phyloP scores from a whole-genome alignment of 495 filamentous ascomycete species.

The Penicillium simplicissimum region DNA sequence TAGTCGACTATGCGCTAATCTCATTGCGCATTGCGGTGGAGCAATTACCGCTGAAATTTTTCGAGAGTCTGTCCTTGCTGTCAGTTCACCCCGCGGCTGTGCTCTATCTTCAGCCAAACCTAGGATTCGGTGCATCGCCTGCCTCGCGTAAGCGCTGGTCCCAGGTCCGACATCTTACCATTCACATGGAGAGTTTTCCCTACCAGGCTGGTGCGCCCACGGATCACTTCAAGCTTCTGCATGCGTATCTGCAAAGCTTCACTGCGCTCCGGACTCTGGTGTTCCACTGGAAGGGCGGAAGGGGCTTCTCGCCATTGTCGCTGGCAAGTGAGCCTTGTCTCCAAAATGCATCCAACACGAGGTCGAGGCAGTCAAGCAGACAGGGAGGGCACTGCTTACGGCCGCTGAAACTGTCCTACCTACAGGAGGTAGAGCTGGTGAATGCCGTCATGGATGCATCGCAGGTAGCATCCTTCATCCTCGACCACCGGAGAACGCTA shows the following conservation, averaged over 20 bases:
- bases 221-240: slow-evolving; percentile 74
- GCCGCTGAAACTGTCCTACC: slow-evolving; percentile 56
- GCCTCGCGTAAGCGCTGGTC: slow-evolving; percentile 64
- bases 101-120: slow-evolving; percentile 65
- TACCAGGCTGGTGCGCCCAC: slow-evolving; percentile 53
- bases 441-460: slow-evolving; percentile 67
- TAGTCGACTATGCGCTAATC: slow-evolving; percentile 81
- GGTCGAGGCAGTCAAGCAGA: not conserved
- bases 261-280: slow-evolving; percentile 60
- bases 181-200: slow-evolving; percentile 66
- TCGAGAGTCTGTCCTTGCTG: slow-evolving; percentile 64
- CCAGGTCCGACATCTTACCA: slow-evolving; percentile 67
- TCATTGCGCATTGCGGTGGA: slow-evolving; percentile 76
- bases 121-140: slow-evolving; percentile 66
- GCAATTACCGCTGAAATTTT: slow-evolving; percentile 56
- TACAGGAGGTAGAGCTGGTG: slow-evolving; percentile 63
- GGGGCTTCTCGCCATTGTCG: slow-evolving; percentile 66
- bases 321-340: slow-evolving; percentile 39
- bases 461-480: slow-evolving; percentile 63
- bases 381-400: slow-evolving; percentile 21
- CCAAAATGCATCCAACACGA: not conserved
- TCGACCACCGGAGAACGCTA: slow-evolving; percentile 60
- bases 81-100: slow-evolving; percentile 68
- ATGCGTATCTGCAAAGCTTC: slow-evolving; percentile 69
- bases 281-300: slow-evolving; percentile 70